Evolutionary conservation across 352 stramenopile species (phyloP), one percentile per base, ranked within the genome.

Genomic region (Paralagenidium karlingii): DNA sequence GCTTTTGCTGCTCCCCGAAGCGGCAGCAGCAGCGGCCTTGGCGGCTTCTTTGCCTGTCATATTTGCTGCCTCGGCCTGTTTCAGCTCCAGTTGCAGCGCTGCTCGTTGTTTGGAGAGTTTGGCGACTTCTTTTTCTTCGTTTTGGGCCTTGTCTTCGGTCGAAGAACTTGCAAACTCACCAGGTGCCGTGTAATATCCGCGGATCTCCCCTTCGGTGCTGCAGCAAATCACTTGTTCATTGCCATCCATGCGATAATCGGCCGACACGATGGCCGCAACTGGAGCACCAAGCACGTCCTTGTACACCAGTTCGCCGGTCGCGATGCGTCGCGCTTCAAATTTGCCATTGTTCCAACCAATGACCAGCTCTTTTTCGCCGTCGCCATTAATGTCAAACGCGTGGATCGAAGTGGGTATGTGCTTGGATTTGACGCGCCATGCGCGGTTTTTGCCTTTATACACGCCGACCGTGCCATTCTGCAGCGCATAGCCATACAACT

Each of bases 361-460:
- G 25, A 96, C 55, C 34, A 90, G 70, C 45, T 96, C 82, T 34
- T 80, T 69, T 27, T 89, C 77, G 24, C 82, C 86, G 44, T 96
- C 86, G 11, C 68, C 81, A 37, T 96, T 82, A 28, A 96, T 82
- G 48, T 97, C 83, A 51, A 94, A 95, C 34, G 58, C 73, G 28
- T 78, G 62, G 40, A 96, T 76, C 3, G 80, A 67, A 3, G 62
- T 86, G 2, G 80, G 66, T 8, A 57, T 47, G 47, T 96, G 82
- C 49, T 96, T 96, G 12, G 69, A 89, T 50, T 96, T 96, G 47
- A 96, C 81, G 38, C 88, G 74, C 86, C 86, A 96, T 9, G 85
- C 64, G 34, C 88, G 81, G 48, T 68, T 54, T 22, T 78, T 82
- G 27, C 77, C 80, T 22, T 84, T 74, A 58, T 96, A 96, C 5